Base-by-base conservation (phyloP, 257 asterid genomes). In the Echium plantagineum region DNA sequence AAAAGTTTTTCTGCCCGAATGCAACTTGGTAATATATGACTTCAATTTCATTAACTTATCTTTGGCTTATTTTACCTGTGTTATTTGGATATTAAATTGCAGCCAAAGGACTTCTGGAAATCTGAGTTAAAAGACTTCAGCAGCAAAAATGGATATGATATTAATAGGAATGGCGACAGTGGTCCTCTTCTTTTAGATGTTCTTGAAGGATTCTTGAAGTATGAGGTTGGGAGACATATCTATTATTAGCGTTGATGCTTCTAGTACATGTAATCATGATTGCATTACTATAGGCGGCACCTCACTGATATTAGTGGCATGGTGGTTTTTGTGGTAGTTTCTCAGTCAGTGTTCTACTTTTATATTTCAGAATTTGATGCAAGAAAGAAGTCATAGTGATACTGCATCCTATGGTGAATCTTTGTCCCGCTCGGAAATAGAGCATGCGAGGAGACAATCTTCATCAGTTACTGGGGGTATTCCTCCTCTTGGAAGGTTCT, bases 181-280 rank as follows among this genome's bases (percentile, higher is more conserved):
- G 94, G 89, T 57, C 99, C 99, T 55, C 76, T 93, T 75, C 95
- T 93, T 74, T 79, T 93, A 85, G 99, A 93, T 72, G 96, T 86
- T 76, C 95, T 93, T 64, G 96, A 86, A 76, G 99, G 99, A 62
- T 93, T 93, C 80, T 77, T 93, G 90, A 93, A 93, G 77, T 93
- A 89, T 56, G 97, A 93, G 99, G 99, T 89, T 58, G 21, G 83
- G 72, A 21, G 16, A 30, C n/a, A 55, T n/a, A n/a, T 55, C 59
- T 21, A 55, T 15, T 55, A 4, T 9, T 55, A 55, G 28, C 20
- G 16, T 55, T 18, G 26, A 24, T 10, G 49, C 49, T 42, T 42
- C 49, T 13, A 42, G 46, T 35, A 35, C 46, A 35, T 35, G 46
- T 35, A 3, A 7, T 35, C 46, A 5, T 35, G 46, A 35, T 35